Evolutionary conservation across 1,284 basidiomycete genomes (phyloP), one percentile per base, ranked within the genome.

Genomic region (Bjerkandera adusta): DNA sequence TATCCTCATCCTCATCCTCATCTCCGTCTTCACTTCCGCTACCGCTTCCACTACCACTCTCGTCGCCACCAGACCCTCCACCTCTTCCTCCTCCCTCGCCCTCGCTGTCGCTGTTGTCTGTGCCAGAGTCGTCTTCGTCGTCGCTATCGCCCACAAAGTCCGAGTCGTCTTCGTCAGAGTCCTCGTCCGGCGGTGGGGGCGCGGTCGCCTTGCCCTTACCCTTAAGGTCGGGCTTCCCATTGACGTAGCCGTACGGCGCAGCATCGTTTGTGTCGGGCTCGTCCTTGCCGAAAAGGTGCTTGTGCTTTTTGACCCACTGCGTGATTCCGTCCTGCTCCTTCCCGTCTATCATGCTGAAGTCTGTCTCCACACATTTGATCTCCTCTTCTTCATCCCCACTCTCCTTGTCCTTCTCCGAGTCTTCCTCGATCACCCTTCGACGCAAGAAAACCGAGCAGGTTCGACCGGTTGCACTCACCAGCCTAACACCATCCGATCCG

Each of bases 291-390:
- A 89, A 85, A n/a, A 75, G 52, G 53, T 76, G 68, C 27, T 75
- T 71, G 49, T 79, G 70, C 46, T 69, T 67, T 45, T 77, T 68
- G 21, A 81, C 74, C 87, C 87, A 89, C 25, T 73, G 69, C 24
- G 72, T 68, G 42, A 89, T 82, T 13, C 75, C 73, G 26, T 82
- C 79, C 56, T 80, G 75, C 61, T 89, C 85, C 53, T 70, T 72
- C 22, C 77, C 79, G 51, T 89, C 85, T 8, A 89, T 73, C 75
- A 85, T 81, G 20, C 74, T 72, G 55, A 89, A 84, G 57, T 81
- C 78, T 1, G 78, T 77, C 61, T 87, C 84, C 40, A 77, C 68
- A 2, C 71, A 72, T 8, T 61, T 67, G 0, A 51, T 60, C 6
- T 62, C 60, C 36, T 73, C 73, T 4, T 66, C 71, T 0, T 57